A percentile compares a stretch with the other conserved stretches of the same genome.
Evolutionary conservation across 306 rosid genomes (phyloP).

Genomic region (Arachis hypogaea): DNA sequence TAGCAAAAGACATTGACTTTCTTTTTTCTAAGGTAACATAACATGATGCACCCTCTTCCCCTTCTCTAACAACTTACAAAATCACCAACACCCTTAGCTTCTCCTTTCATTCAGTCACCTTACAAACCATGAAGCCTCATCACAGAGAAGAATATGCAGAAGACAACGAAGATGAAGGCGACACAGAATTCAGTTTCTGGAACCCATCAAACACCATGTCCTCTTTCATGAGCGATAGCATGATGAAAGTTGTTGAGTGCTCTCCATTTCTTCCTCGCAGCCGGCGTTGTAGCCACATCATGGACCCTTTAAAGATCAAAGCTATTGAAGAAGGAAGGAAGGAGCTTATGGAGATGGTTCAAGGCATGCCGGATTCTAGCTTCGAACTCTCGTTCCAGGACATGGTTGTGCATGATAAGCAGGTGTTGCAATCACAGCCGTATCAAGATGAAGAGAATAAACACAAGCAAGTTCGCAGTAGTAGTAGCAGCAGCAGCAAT

Average conservation of each 20-base stretch:
- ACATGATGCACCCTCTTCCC: neutral
- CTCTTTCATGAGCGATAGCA: neutral
- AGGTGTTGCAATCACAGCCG: constrained; percentile 31
- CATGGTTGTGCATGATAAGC: constrained; percentile 58
- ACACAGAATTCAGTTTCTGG: constrained; percentile 63
- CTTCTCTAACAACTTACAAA: constrained; percentile 21
- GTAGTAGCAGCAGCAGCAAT: neutral
- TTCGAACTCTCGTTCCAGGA: constrained; percentile 77
- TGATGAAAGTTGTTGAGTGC: constrained; percentile 16
- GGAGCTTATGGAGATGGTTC: constrained; percentile 60
- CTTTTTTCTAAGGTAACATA: constrained; percentile 17
- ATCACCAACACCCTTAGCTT: neutral
- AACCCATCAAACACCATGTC: constrained; percentile 36
- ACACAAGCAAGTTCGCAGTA: neutral
- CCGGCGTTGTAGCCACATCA: constrained; percentile 34
- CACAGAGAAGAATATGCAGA: neutral
- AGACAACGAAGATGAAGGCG: constrained; percentile 31
- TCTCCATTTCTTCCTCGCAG: constrained; percentile 44
- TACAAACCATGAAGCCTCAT: constrained; percentile 42
- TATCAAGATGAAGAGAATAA: constrained; percentile 36
- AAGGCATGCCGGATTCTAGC: constrained; percentile 59
- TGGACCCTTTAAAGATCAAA: constrained; percentile 44
- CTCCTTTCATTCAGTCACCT: constrained; percentile 36
- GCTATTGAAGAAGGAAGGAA: constrained; percentile 55
- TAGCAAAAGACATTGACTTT: constrained; percentile 38